phyloP scores from a whole-genome alignment of 441 rosid genomes.

The Populus hybrid region DNA sequence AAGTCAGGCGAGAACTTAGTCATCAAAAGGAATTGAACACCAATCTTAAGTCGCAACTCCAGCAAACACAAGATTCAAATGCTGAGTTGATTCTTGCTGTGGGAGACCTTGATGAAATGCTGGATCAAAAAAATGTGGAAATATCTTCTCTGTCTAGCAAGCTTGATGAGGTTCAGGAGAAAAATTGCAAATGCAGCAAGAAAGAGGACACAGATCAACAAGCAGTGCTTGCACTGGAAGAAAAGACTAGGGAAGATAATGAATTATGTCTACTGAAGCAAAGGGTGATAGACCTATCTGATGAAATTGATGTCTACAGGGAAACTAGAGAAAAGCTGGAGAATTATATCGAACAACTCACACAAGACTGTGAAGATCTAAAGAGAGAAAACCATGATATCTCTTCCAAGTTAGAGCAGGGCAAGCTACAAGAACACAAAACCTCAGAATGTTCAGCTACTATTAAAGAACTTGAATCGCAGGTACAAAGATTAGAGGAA shows the following conservation, averaged over 20 bases:
- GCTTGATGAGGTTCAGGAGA: slow-evolving; percentile 48
- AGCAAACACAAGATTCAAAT: slow-evolving; percentile 76
- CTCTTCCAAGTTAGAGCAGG: slow-evolving; percentile 63
- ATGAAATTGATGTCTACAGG: slow-evolving; percentile 64
- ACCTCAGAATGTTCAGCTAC: slow-evolving; percentile 35
- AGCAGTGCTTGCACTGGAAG: slow-evolving; percentile 36
- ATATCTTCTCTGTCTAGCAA: slow-evolving; percentile 51
- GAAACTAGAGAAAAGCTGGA: slow-evolving; percentile 71
- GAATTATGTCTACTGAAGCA: slow-evolving; percentile 54
- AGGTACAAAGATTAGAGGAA: slow-evolving; percentile 54
- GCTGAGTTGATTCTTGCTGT: slow-evolving; percentile 75
- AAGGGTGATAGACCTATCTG: slow-evolving; percentile 54
- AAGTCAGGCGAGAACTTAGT: slow-evolving; percentile 59
- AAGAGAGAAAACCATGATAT: slow-evolving; percentile 62
- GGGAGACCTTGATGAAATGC: slow-evolving; percentile 69
- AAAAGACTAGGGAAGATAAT: slow-evolving; percentile 48
- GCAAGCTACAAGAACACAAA: slow-evolving; percentile 47
- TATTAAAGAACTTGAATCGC: slow-evolving; percentile 47
- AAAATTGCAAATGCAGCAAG: slow-evolving; percentile 33
- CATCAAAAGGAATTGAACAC: slow-evolving; percentile 64
- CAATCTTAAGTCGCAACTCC: slow-evolving; percentile 63
- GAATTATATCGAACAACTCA: slow-evolving; percentile 73
- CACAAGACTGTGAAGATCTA: slow-evolving; percentile 67
- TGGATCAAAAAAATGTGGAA: slow-evolving; percentile 51
- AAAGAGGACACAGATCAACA: slow-evolving; percentile 19